Evolutionary conservation across 768 basidiomycete species (phyloP).

Genomic region (Pisolithus sp.): DNA sequence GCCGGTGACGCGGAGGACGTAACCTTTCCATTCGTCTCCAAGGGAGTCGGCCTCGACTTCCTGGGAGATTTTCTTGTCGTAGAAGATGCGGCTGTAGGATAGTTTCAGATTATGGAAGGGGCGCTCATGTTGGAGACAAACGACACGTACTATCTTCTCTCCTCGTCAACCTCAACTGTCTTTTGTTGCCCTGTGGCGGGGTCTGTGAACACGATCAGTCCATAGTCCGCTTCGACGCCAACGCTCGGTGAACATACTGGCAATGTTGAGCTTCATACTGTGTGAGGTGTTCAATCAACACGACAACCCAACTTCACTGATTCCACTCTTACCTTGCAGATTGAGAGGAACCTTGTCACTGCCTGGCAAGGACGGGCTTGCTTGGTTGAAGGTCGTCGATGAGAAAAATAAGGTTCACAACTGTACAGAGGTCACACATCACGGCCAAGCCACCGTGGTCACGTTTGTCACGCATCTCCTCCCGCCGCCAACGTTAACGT

Average conservation of each 20-base stretch:
- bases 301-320: too few relatives aligned
- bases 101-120: neutral
- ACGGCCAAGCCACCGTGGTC: conserved; percentile 21
- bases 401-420: conserved; percentile 48
- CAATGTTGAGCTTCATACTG: conserved; percentile 97
- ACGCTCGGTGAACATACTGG: conserved; percentile 46
- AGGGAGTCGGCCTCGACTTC: conserved; percentile 88
- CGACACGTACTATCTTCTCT: conserved; percentile 65
- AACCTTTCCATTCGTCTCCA: conserved; percentile 96
- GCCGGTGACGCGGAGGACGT: conserved; percentile 93
- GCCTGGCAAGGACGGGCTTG: conserved; percentile 36
- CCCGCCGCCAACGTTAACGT: conserved; percentile 25
- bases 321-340: conserved; percentile 17
- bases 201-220: conserved; percentile 42
- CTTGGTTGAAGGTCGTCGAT: conserved; percentile 9
- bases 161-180: conserved; percentile 89
- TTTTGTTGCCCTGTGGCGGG: conserved; percentile 98
- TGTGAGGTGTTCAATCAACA: neutral
- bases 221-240: neutral
- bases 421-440: conserved; percentile 56
- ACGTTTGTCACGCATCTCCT: conserved; percentile 25
- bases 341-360: conserved; percentile 33
- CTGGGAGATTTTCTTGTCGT: conserved; percentile 94
- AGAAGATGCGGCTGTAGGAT: conserved; percentile 75
- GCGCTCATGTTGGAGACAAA: neutral